phyloP scores from a whole-genome alignment of 163 green algal genomes.

The Chlorella variabilis region DNA sequence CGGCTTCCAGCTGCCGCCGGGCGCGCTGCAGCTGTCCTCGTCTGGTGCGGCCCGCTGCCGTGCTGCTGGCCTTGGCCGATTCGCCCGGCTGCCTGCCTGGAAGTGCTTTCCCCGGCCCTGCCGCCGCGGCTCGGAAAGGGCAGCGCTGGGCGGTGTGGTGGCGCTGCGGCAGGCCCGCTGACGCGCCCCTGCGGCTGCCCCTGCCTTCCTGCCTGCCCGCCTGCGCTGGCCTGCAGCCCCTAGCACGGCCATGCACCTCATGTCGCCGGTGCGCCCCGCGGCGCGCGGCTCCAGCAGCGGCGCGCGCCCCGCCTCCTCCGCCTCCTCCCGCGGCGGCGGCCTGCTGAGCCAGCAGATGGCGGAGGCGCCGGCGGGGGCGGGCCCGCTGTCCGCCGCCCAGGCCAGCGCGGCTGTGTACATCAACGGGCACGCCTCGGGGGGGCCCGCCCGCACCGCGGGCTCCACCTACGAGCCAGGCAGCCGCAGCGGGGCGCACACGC shows the following conservation, averaged over 20 bases:
- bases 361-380: not conserved
- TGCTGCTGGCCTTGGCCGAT: not conserved
- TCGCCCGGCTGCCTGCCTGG: not conserved
- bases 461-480: not conserved
- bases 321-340: slow-evolving; percentile 8
- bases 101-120: too few relatives aligned
- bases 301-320: not conserved
- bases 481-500: slow-evolving; percentile 7
- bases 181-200: too few relatives aligned
- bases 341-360: slow-evolving; percentile 47
- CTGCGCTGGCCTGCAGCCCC: not conserved
- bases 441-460: not conserved
- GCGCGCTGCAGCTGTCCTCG: slow-evolving; percentile 33
- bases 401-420: slow-evolving; percentile 2
- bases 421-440: not conserved
- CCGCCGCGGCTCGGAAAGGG: too few relatives aligned
- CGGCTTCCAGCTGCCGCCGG: slow-evolving; percentile 44
- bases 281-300: not conserved
- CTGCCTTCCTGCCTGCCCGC: too few relatives aligned
- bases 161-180: too few relatives aligned
- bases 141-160: too few relatives aligned
- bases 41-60: slow-evolving; percentile 30
- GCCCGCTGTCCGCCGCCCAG: not conserved
- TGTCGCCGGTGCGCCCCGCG: not conserved
- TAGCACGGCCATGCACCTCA: slow-evolving; percentile 6